Evolutionary conservation across 208 protist genomes (phyloP).

Genomic region (Herpetomonas tarakana): DNA sequence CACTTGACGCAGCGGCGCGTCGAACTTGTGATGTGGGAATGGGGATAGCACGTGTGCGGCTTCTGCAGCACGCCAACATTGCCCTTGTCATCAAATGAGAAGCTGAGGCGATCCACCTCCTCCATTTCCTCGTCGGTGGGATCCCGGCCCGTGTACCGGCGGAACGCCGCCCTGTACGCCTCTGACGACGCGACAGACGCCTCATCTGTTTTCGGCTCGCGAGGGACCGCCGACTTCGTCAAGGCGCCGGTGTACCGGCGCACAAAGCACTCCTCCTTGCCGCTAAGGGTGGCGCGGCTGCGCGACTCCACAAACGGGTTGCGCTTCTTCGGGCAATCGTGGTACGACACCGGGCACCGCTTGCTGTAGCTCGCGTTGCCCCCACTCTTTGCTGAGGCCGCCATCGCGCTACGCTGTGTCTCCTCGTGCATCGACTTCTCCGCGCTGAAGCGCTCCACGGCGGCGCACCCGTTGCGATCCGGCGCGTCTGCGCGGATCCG

Average conservation of each 20-base stretch:
- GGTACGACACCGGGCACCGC: slow-evolving; percentile 35
- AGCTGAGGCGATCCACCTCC: slow-evolving; percentile 61
- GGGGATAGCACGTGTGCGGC: slow-evolving; percentile 74
- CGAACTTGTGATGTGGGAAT: slow-evolving; percentile 67
- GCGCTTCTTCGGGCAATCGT: slow-evolving; percentile 10
- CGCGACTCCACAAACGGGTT: slow-evolving; percentile 64
- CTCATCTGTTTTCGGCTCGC: slow-evolving; percentile 22
- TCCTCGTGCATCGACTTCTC: slow-evolving; percentile 31
- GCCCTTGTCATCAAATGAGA: slow-evolving; percentile 71
- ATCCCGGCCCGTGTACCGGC: slow-evolving; percentile 55
- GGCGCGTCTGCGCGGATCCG: slow-evolving; percentile 21
- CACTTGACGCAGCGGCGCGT: slow-evolving; percentile 43
- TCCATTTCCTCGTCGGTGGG: slow-evolving; percentile 72
- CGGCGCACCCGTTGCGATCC: slow-evolving; percentile 4
- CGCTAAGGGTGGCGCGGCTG: slow-evolving; percentile 39
- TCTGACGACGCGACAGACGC: slow-evolving; percentile 37
- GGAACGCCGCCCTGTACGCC: slow-evolving; percentile 78
- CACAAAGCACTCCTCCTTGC: slow-evolving; percentile 81
- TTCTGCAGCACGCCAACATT: slow-evolving; percentile 76
- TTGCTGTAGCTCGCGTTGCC: slow-evolving; percentile 54
- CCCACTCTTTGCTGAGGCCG: background rate
- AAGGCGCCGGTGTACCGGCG: slow-evolving; percentile 68
- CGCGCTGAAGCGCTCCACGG: slow-evolving; percentile 12
- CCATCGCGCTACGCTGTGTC: slow-evolving; percentile 6
- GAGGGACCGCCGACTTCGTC: slow-evolving; percentile 36